Base-by-base conservation (phyloP, 495 filamentous ascomycete species). In the Cenococcum geophilum region DNA sequence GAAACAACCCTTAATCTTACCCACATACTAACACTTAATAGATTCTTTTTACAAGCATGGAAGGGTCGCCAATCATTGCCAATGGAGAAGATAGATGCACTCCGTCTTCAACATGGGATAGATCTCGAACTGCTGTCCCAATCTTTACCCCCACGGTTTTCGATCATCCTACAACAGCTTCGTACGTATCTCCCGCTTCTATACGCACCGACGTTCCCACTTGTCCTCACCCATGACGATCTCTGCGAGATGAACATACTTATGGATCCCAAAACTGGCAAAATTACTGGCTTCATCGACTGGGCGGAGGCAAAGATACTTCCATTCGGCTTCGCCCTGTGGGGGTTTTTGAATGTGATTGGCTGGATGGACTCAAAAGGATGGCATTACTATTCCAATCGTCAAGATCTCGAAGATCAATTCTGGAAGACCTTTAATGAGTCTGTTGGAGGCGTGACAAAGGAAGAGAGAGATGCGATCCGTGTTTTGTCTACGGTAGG, bases 211-310 rank as follows among this genome's bases (percentile, higher is more conserved):
- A 8, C 1, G 20, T 49, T 16, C 16, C 58, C 25, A 53, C 16
- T 53, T 14, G 70, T 78, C 57, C 76, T 81, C 40, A 78, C 70
- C 14, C 76, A 81, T 60, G 71, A 65, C 11, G 78, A 81, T 63
- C 69, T 83, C 36, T 75, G 70, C 55, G 65, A 71, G 45, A 76
- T 77, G 53, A 80, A 79, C 70, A 71, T 80, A 21, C 62, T 80
- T 6, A 58, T 77, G 27, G 71, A 78, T 47, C 67, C 71, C 5
- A 43, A 67, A 61, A 75, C 67, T 4, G 75, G 76, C 23, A 48
- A 70, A 55, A 76, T 79, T 55, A 79, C 69, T 22, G 76, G 76
- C 27, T 69, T 77, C 57, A 59, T 81, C 36, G 77, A 81, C 69
- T 79, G 74, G 76, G 73, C 75, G 37, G 75, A 79, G 35, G 70